These are phyloP conservation scores for Coleophoma crateriformis DNA, from an alignment of 2,329 filamentous ascomycete species.

Conservation along the genomic window DNA sequence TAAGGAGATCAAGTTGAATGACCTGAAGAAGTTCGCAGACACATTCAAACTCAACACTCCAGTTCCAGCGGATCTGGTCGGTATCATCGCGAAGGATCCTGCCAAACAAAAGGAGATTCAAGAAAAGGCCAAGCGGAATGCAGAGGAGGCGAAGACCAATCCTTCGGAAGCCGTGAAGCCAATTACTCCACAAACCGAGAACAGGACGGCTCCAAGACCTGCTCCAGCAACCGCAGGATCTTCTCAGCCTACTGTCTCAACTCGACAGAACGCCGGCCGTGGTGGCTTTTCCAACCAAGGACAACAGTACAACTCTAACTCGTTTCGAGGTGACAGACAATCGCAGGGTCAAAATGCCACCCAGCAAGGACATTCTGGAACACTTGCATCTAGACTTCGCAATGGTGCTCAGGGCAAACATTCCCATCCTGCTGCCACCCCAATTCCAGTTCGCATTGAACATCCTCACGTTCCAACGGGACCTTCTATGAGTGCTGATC, in stretches of 20 bases:
- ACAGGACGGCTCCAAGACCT: constrained; percentile 29
- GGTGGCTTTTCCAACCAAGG: constrained; percentile 37
- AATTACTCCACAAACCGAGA: constrained; percentile 39
- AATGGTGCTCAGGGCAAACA: constrained; percentile 15
- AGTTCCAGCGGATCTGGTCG: constrained; percentile 84
- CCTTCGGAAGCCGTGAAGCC: constrained; percentile 35
- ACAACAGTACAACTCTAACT: constrained; percentile 32
- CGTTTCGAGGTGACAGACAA: constrained; percentile 23
- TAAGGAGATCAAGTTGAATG: constrained; percentile 87
- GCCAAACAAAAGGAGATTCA: constrained; percentile 90
- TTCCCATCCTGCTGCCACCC: constrained; percentile 12
- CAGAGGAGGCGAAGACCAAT: constrained; percentile 51
- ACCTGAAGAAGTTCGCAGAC: constrained; percentile 89
- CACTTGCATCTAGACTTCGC: constrained; percentile 19
- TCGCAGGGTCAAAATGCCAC: constrained; percentile 15
- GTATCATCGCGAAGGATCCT: constrained; percentile 96
- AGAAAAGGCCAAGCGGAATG: constrained; percentile 75
- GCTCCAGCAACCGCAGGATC: constrained; percentile 41
- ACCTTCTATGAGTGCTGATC: constrained; percentile 53
- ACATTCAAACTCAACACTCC: constrained; percentile 93
- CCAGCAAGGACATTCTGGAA: constrained; percentile 13
- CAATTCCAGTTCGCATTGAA: constrained; percentile 43
- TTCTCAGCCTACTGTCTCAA: constrained; percentile 18
- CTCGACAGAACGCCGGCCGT: constrained; percentile 22
- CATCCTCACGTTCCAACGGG: constrained; percentile 66